phyloP scores from a whole-genome alignment of 1,284 basidiomycete species.

The Rhodotorula sp. region DNA sequence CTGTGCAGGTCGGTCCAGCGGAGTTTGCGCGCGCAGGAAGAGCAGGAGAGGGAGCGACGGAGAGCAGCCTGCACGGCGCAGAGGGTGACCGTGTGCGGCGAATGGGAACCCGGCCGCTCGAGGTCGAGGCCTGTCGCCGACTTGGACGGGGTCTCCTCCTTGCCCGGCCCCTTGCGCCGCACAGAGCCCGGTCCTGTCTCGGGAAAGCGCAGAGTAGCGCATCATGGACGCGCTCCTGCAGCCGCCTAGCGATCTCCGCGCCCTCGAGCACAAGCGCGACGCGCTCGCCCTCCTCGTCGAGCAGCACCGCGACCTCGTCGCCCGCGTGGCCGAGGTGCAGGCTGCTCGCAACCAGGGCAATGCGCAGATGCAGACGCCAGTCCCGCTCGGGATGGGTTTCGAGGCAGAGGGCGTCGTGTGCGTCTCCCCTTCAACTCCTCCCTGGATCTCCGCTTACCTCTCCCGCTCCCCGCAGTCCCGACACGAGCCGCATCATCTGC shows the following conservation, averaged over 20 bases:
- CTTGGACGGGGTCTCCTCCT: neutral
- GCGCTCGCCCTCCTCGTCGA: neutral
- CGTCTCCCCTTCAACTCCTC: neutral
- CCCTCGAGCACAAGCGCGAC: neutral
- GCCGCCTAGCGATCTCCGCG: neutral
- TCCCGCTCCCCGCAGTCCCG: constrained; percentile 1
- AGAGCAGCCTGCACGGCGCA: no score
- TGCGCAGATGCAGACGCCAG: constrained; percentile 13
- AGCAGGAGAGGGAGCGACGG: neutral
- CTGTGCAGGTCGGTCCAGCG: no score
- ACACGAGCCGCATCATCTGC: constrained; percentile 18
- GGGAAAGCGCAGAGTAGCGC: neutral
- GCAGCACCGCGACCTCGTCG: constrained; percentile 1
- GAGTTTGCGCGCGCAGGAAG: no score
- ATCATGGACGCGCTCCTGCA: neutral
- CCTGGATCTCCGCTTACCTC: no score
- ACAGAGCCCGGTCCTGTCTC: no score
- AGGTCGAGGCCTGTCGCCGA: no score
- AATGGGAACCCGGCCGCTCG: no score
- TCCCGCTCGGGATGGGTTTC: constrained; percentile 27
- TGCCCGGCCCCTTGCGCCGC: neutral
- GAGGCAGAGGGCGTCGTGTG: constrained; percentile 33
- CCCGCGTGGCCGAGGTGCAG: neutral
- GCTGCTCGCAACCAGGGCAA: constrained; percentile 2
- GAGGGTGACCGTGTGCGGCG: no score